Conservation (phyloP, 352 stramenopile species). For the Pythium monospermum region DNA sequence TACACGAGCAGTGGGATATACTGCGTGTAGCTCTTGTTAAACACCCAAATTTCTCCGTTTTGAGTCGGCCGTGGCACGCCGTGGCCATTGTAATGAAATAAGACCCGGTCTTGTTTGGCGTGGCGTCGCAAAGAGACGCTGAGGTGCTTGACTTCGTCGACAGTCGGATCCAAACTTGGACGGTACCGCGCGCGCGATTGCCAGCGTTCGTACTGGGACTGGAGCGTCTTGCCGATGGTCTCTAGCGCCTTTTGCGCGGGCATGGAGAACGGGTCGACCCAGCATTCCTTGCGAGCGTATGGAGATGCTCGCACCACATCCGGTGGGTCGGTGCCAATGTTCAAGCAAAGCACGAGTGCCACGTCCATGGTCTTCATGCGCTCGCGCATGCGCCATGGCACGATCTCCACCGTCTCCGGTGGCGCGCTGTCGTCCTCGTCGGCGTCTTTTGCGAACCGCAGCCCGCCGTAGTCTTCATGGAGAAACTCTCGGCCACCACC, state of each 20-base stretch:
- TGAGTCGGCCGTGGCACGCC: slow-evolving; percentile 95
- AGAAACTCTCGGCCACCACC: slow-evolving; percentile 21
- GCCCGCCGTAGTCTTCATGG: slow-evolving; percentile 32
- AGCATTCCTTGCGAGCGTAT: slow-evolving; percentile 97
- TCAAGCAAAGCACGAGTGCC: slow-evolving; percentile 96
- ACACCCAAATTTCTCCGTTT: slow-evolving; percentile 99
- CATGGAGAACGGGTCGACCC: slow-evolving; percentile 96
- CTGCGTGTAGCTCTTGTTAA: slow-evolving; percentile 99
- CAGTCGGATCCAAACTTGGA: slow-evolving; percentile 94
- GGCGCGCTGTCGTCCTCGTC: slow-evolving; percentile 23
- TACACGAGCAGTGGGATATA: slow-evolving; percentile 98
- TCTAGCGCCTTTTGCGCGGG: slow-evolving; percentile 94
- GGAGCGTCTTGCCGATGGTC: slow-evolving; percentile 92
- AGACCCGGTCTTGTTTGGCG: slow-evolving; percentile 91
- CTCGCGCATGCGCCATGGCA: slow-evolving; percentile 82
- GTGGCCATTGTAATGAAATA: slow-evolving; percentile 99
- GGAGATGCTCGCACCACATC: slow-evolving; percentile 96
- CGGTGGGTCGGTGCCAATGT: slow-evolving; percentile 97
- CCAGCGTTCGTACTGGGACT: slow-evolving; percentile 96
- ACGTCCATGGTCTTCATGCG: slow-evolving; percentile 92
- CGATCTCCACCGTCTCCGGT: slow-evolving; percentile 39
- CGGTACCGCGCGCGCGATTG: slow-evolving; percentile 93
- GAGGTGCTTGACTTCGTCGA: slow-evolving; percentile 94
- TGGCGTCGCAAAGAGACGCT: slow-evolving; percentile 90
- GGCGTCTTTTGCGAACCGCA: slow-evolving; percentile 59